Conservation (phyloP, 1,139 yeast genomes). For the Sugiyamaella grinbergsii region DNA sequence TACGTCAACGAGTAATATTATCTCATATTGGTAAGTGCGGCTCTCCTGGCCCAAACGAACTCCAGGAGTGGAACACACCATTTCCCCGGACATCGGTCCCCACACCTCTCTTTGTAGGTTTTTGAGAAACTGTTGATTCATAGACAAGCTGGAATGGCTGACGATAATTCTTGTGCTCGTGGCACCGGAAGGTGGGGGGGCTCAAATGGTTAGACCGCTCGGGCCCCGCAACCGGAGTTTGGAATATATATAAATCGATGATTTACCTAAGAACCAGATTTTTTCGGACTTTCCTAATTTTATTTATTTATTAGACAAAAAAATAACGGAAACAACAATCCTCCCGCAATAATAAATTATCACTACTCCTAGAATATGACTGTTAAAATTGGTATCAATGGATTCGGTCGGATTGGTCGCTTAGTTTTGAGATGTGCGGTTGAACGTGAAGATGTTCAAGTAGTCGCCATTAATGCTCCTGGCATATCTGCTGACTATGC, state of each 20-base stretch:
- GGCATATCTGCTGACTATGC: conserved; percentile 81
- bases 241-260: neutral
- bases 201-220: too few species aligned
- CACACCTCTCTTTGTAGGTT: too few species aligned
- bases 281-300: neutral
- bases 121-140: neutral
- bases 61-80: neutral
- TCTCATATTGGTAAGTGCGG: neutral
- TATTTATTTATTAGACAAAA: conserved; percentile 6
- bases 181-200: neutral
- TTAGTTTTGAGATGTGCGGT: conserved; percentile 76
- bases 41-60: too few species aligned
- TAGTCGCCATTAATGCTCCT: conserved; percentile 81
- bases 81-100: neutral
- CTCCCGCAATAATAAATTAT: too few species aligned
- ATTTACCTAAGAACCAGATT: neutral
- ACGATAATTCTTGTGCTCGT: neutral
- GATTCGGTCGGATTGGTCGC: conserved; percentile 88
- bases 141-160: neutral
- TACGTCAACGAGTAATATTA: too few species aligned
- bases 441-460: conserved; percentile 63
- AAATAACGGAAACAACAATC: too few species aligned
- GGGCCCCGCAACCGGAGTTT: too few species aligned
- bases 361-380: too few species aligned
- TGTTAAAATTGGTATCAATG: conserved; percentile 71